Conservation (phyloP, 73 alveolate species). For the Paramecium pentaurelia region DNA sequence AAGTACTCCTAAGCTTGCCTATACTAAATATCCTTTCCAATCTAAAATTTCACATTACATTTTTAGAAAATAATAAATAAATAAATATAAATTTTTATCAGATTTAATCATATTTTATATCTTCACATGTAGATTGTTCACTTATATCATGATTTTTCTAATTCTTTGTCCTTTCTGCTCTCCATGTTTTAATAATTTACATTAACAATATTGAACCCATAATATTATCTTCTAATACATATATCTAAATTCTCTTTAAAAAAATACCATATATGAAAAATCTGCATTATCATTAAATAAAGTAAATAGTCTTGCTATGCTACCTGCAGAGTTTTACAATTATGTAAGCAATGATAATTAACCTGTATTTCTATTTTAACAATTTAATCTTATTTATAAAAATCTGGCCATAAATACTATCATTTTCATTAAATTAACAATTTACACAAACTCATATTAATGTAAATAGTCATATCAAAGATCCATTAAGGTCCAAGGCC, state of each 20-base stretch:
- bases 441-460: slow-evolving; percentile 29
- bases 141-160: background rate
- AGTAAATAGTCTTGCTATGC: background rate
- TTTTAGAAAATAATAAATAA: background rate
- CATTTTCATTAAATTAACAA: background rate
- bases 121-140: background rate
- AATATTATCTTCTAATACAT: background rate
- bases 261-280: background rate
- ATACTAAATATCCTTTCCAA: background rate
- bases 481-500: background rate
- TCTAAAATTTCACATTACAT: slow-evolving; percentile 15
- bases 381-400: background rate
- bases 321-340: background rate
- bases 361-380: background rate
- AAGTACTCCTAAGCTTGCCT: background rate
- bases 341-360: slow-evolving; percentile 19
- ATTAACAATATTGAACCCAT: background rate
- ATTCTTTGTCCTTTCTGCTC: background rate
- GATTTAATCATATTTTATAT: background rate
- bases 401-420: background rate
- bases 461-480: background rate
- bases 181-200: background rate
- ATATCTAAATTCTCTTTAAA: background rate
- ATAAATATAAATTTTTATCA: background rate
- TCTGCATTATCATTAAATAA: background rate